These are phyloP conservation scores for Penicillium desertorum DNA, from an alignment of 495 filamentous ascomycete genomes.

Conservation along the genomic window DNA sequence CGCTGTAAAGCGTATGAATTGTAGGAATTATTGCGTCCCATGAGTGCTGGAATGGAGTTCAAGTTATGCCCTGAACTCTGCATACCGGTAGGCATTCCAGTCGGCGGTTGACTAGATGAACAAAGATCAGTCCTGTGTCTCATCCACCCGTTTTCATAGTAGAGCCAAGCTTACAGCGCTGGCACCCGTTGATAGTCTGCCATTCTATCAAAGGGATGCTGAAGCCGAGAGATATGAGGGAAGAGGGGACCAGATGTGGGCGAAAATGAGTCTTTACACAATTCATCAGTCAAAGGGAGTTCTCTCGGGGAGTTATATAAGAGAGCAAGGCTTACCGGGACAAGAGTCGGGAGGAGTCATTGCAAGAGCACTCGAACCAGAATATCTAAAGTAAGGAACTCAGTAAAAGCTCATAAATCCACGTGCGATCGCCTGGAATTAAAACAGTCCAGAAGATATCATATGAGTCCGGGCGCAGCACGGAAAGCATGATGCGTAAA, in stretches of 20 bases:
- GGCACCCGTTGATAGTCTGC: slow-evolving; percentile 43
- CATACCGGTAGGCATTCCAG: slow-evolving; percentile 36
- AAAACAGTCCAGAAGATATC: slow-evolving; percentile 13
- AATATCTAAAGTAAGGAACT: slow-evolving; percentile 35
- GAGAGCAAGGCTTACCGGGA: slow-evolving; percentile 38
- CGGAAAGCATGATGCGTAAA: slow-evolving; percentile 20
- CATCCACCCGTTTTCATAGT: background rate
- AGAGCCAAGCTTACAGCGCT: slow-evolving; percentile 40
- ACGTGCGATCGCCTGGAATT: slow-evolving; percentile 8
- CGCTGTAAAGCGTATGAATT: slow-evolving; percentile 38
- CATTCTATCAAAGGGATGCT: slow-evolving; percentile 43
- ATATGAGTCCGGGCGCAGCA: slow-evolving; percentile 18
- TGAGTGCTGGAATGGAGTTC: slow-evolving; percentile 29
- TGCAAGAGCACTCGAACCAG: slow-evolving; percentile 41
- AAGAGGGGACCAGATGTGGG: slow-evolving; percentile 40
- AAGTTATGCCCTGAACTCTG: slow-evolving; percentile 32
- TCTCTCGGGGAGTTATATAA: background rate
- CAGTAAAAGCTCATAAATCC: slow-evolving; percentile 20
- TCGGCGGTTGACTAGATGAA: slow-evolving; percentile 38
- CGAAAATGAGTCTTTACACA: slow-evolving; percentile 42
- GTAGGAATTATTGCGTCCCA: slow-evolving; percentile 41
- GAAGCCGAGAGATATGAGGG: slow-evolving; percentile 36
- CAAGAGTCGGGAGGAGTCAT: slow-evolving; percentile 51
- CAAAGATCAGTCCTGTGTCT: slow-evolving; percentile 19
- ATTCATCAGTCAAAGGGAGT: slow-evolving; percentile 14